Evolutionary conservation across 2,329 filamentous ascomycete species (phyloP).

Genomic region (Trichoderma cornu-damae): DNA sequence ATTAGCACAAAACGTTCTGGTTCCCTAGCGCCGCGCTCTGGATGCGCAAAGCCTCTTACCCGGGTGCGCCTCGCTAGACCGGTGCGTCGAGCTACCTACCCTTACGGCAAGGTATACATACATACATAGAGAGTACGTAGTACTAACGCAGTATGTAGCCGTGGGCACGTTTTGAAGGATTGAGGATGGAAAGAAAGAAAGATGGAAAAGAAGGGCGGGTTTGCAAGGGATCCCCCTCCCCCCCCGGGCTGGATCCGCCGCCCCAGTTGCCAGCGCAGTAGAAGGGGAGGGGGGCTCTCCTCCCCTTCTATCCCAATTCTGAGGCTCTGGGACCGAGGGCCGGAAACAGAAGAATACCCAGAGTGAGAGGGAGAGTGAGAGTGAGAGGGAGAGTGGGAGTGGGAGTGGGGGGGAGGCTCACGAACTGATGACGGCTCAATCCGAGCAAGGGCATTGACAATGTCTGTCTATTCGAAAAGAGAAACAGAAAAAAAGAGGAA

Average conservation of each 20-base stretch:
- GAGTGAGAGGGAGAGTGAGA: background rate
- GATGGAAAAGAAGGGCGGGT: background rate
- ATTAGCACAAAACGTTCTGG: background rate
- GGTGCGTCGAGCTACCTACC: background rate
- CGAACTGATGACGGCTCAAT: conserved; percentile 8
- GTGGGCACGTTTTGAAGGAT: background rate
- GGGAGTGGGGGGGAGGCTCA: background rate
- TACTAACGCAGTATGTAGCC: too few species aligned
- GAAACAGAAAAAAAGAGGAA: too few species aligned
- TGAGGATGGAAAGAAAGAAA: background rate
- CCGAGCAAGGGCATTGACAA: conserved; percentile 7
- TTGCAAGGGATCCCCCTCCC: conserved; percentile 4
- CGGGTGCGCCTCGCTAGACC: conserved; percentile 10
- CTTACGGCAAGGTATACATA: too few species aligned
- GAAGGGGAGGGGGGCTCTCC: too few species aligned
- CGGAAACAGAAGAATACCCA: background rate
- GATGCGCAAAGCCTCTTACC: conserved; percentile 10
- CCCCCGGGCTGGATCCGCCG: background rate
- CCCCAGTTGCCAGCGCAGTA: conserved; percentile 1
- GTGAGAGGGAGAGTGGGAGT: background rate
- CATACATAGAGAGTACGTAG: too few species aligned
- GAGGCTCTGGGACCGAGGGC: background rate
- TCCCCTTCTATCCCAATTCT: background rate
- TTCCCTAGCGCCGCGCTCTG: conserved; percentile 12
- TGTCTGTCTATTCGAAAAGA: background rate